Conservation (phyloP, 1,284 basidiomycete species). For the Cryptococcus maquisensis region DNA sequence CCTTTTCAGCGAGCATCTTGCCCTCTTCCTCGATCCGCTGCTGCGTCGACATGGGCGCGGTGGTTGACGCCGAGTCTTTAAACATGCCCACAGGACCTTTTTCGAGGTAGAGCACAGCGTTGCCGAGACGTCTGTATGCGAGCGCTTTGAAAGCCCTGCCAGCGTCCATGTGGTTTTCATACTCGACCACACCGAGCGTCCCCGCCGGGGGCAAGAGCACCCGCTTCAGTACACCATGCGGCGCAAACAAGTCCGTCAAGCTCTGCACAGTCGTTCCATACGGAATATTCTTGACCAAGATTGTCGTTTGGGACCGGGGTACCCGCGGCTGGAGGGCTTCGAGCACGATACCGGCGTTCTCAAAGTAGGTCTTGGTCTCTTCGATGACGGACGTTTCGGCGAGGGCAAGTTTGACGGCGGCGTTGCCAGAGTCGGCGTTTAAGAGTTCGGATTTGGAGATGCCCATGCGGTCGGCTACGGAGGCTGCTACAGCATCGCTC, state of each 20-base stretch:
- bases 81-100: conserved; percentile 85
- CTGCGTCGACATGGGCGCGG: conserved; percentile 11
- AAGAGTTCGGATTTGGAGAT: conserved; percentile 82
- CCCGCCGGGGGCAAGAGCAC: conserved; percentile 88
- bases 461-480: conserved; percentile 74
- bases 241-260: conserved; percentile 72
- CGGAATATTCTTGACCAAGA: conserved; percentile 96
- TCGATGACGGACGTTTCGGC: conserved; percentile 95
- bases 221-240: conserved; percentile 68
- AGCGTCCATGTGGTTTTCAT: conserved; percentile 66
- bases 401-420: conserved; percentile 88
- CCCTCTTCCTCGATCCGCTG: conserved; percentile 35
- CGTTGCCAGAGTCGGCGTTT: conserved; percentile 53
- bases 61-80: conserved; percentile 35
- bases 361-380: conserved; percentile 87
- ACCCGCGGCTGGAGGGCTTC: conserved; percentile 53
- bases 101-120: conserved; percentile 87
- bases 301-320: conserved; percentile 67
- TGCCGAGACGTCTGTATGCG: conserved; percentile 82
- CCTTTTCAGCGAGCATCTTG: neutral
- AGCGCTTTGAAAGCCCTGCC: conserved; percentile 72
- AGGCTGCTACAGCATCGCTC: conserved; percentile 83
- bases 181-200: conserved; percentile 91
- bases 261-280: conserved; percentile 76
- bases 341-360: conserved; percentile 56